These are phyloP conservation scores for Anthracocystis walkeri DNA, from an alignment of 1,284 basidiomycete species.

Conservation along the genomic window DNA sequence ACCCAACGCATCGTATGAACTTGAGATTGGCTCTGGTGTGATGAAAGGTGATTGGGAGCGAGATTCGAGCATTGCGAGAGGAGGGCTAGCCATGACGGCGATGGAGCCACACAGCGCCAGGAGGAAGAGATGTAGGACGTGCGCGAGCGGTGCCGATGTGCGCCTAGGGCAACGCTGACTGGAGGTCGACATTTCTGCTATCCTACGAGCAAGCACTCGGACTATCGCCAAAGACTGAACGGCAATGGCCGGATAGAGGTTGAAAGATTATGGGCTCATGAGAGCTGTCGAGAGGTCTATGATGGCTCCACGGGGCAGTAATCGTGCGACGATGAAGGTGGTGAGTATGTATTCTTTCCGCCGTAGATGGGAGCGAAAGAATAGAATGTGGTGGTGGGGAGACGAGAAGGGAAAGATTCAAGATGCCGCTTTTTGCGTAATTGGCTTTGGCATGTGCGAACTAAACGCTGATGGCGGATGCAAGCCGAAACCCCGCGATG, in stretches of 20 bases:
- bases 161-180: slow-evolving; percentile 8
- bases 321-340: background rate
- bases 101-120: slow-evolving; percentile 4
- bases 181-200: background rate
- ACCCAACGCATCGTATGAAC: slow-evolving; percentile 17
- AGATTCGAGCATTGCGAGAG: slow-evolving; percentile 12
- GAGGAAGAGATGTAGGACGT: slow-evolving; percentile 6
- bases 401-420: no score
- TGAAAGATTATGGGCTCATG: slow-evolving; percentile 17
- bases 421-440: no score
- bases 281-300: slow-evolving; percentile 7
- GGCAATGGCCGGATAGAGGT: slow-evolving; percentile 8
- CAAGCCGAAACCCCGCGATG: background rate
- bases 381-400: no score
- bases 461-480: background rate
- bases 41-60: slow-evolving; percentile 26
- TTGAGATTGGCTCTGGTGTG: slow-evolving; percentile 6
- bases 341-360: background rate
- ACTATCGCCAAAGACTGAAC: background rate
- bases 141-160: slow-evolving; percentile 1
- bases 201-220: background rate
- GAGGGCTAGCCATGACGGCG: slow-evolving; percentile 14
- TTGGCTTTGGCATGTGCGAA: no score
- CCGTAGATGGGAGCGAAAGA: no score
- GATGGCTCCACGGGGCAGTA: background rate